phyloP scores from a whole-genome alignment of 2,329 filamentous ascomycete genomes.

The Aspergillus caelatus region DNA sequence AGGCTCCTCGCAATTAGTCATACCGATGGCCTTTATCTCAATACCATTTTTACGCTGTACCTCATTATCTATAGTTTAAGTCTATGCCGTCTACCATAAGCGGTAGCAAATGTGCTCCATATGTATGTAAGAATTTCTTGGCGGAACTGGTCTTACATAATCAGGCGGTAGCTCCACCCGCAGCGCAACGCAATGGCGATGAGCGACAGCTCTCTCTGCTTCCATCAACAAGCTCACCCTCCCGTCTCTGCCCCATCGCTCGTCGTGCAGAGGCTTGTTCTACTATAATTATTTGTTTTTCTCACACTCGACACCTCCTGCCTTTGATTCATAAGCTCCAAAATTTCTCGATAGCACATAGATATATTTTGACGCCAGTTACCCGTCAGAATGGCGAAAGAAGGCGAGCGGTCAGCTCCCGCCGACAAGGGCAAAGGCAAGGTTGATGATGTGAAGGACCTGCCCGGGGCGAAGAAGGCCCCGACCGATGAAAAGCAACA shows the following conservation, averaged over 20 bases:
- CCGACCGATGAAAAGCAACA: slow-evolving; percentile 71
- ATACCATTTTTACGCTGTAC: too few relatives aligned
- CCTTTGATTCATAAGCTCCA: slow-evolving; percentile 8
- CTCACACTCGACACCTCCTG: slow-evolving; percentile 7
- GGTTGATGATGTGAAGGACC: slow-evolving; percentile 69
- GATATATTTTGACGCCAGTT: slow-evolving; percentile 34
- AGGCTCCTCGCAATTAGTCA: too few relatives aligned
- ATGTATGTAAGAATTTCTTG: slow-evolving; percentile 14
- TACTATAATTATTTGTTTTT: slow-evolving; percentile 20
- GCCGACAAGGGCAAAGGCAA: slow-evolving; percentile 97
- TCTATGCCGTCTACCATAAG: too few relatives aligned
- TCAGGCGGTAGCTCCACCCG: slow-evolving; percentile 28
- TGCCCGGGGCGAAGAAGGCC: slow-evolving; percentile 55
- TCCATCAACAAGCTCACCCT: slow-evolving; percentile 31
- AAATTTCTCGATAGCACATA: slow-evolving; percentile 14
- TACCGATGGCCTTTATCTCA: too few relatives aligned
- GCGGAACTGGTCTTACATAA: slow-evolving; percentile 26
- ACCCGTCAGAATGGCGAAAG: slow-evolving; percentile 76
- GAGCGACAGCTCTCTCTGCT: slow-evolving; percentile 26
- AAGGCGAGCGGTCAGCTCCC: slow-evolving; percentile 81
- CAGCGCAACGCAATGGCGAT: slow-evolving; percentile 28
- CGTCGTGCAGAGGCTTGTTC: slow-evolving; percentile 17
- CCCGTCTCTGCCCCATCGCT: slow-evolving; percentile 23
- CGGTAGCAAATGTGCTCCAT: background rate
- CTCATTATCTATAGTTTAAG: too few relatives aligned